A percentile compares a stretch with the other conserved stretches of the same genome.
These are phyloP conservation scores for Aspergillus ochraceus DNA, from an alignment of 2,329 filamentous ascomycete genomes.

Conservation along the genomic window DNA sequence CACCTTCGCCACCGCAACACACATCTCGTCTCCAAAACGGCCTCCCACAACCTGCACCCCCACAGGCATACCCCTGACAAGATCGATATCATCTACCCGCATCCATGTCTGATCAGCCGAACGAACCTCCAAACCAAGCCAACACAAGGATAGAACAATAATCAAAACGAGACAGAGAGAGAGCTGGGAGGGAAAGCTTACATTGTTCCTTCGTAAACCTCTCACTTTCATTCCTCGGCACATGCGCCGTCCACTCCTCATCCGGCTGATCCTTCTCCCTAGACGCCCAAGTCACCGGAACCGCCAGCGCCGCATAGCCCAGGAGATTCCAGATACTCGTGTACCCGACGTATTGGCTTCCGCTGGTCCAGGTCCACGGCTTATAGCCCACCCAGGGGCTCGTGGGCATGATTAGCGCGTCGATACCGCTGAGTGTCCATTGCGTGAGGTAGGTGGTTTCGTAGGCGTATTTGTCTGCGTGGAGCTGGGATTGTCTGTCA, in stretches of 20 bases:
- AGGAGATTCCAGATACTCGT: constrained; percentile 38
- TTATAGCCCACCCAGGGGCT: constrained; percentile 30
- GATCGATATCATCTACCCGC: constrained; percentile 26
- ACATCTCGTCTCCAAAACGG: constrained; percentile 34
- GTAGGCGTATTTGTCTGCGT: constrained; percentile 21
- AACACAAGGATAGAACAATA: background rate
- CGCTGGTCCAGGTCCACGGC: constrained; percentile 31
- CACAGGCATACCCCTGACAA: constrained; percentile 34
- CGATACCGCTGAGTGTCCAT: constrained; percentile 27
- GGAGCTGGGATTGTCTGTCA: constrained; percentile 11
- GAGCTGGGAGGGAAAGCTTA: constrained; percentile 4
- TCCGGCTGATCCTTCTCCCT: constrained; percentile 34
- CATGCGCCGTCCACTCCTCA: constrained; percentile 30
- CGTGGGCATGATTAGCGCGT: constrained; percentile 32
- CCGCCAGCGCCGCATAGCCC: constrained; percentile 32
- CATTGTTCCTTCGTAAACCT: constrained; percentile 44
- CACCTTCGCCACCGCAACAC: constrained; percentile 31
- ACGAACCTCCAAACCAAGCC: background rate
- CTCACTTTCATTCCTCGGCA: constrained; percentile 49
- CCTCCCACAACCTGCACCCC: constrained; percentile 35
- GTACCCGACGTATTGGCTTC: constrained; percentile 35
- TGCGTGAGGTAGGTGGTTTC: constrained; percentile 22
- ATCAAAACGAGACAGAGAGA: no score
- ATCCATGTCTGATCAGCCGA: background rate
- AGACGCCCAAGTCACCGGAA: constrained; percentile 47